Evolutionary conservation across 306 rosid genomes (phyloP), one percentile per base, ranked within the genome.

Genomic region (Canavalia gladiata): DNA sequence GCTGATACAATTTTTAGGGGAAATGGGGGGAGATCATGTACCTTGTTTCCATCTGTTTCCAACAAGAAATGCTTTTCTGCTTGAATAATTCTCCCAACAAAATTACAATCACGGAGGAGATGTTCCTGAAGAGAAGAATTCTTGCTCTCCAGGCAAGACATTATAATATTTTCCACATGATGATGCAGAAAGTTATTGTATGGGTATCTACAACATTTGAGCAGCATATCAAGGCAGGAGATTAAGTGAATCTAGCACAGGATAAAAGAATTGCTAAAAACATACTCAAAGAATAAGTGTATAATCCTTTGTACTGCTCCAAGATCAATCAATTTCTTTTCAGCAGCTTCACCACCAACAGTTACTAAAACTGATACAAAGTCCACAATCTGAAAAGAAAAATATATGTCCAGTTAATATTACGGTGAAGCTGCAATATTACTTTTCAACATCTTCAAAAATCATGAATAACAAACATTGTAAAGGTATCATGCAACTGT

Each of bases 131-230:
- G 92, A 55, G 91, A 84, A 87, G 87, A 80, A 86, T 90, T 92
- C 90, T 92, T 96, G 85, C 97, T 90, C 87, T 93, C 99, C 87
- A 96, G 86, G 81, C 99, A 93, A 30, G 97, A 93, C 33, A 87
- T 62, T 79, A 93, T 77, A 66, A 96, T 93, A 74, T 73, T 90
- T 89, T 93, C 99, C 76, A 90, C 87, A 72, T 92, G 98, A 84
- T 92, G 99, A 88, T 96, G 99, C 83, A 96, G 87, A 83, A 94
- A 96, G 81, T 96, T 96, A 84, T 96, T 96, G 86, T 86, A 96
- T 6, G 99, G 98, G 87, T 96, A 96, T 94, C 99, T 96, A 78
- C 29, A 41, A 69, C 31, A 80, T 82, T 58, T 49, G 85, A 86
- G 74, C 72, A 82, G 60, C 7, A 45, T 41, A 79, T 78, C 82